Evolutionary conservation across 768 basidiomycete genomes (phyloP).

Genomic region (Serendipita sp.): DNA sequence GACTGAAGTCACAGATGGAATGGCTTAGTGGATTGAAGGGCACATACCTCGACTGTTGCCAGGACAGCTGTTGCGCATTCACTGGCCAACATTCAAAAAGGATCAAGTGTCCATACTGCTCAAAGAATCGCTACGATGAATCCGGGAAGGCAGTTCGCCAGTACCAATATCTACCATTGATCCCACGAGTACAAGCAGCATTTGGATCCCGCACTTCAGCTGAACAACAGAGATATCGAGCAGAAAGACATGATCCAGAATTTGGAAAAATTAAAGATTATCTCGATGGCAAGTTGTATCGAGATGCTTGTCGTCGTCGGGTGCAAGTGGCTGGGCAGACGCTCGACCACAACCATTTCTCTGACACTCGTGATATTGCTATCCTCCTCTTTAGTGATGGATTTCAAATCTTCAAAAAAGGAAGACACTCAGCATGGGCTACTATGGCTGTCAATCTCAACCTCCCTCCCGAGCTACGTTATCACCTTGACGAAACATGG

Average conservation of each 20-base stretch:
- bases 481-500: conserved; percentile 23
- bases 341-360: conserved; percentile 22
- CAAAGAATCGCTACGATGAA: conserved; percentile 16
- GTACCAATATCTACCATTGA: conserved; percentile 27
- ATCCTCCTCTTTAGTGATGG: conserved; percentile 30
- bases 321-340: conserved; percentile 13
- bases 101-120: conserved; percentile 24
- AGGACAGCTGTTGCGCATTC: conserved; percentile 27
- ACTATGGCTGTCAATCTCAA: conserved; percentile 30
- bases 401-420: conserved; percentile 24
- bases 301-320: conserved; percentile 11
- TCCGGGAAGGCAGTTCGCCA: conserved; percentile 15
- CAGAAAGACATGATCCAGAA: conserved; percentile 13
- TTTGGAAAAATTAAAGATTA: conserved; percentile 20
- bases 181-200: conserved; percentile 21
- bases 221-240: conserved; percentile 15
- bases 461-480: conserved; percentile 25
- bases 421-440: conserved; percentile 24
- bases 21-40: conserved; percentile 13
- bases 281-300: conserved; percentile 24
- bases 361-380: conserved; percentile 25
- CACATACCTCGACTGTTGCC: conserved; percentile 26
- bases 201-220: conserved; percentile 15
- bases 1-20: not conserved
- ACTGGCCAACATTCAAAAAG: conserved; percentile 19